Evolutionary conservation across 2,329 filamentous ascomycete genomes (phyloP).

Genomic region (Arthrobotrys iridis): DNA sequence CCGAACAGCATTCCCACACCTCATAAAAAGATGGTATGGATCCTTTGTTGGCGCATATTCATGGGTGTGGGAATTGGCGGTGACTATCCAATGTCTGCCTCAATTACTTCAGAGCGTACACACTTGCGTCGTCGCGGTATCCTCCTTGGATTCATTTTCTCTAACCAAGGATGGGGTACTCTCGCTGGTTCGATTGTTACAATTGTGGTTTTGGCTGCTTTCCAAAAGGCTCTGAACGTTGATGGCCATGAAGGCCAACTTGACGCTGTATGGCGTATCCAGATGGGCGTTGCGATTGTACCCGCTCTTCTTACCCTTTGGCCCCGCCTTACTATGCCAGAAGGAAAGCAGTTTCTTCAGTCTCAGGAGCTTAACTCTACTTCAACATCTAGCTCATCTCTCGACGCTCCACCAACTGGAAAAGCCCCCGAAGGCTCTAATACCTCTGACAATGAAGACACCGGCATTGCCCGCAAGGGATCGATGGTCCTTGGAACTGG

Average conservation of each 20-base stretch:
- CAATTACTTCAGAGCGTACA: constrained; percentile 79
- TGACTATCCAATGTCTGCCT: constrained; percentile 82
- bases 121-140: constrained; percentile 44
- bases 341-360: constrained; percentile 57
- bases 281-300: constrained; percentile 57
- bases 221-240: constrained; percentile 55
- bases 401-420: constrained; percentile 6
- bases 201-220: constrained; percentile 56
- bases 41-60: constrained; percentile 80
- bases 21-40: constrained; percentile 66
- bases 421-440: constrained; percentile 8
- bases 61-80: constrained; percentile 84
- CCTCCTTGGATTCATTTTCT: constrained; percentile 57
- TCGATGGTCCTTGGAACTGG: constrained; percentile 38
- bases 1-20: constrained; percentile 49
- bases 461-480: constrained; percentile 13
- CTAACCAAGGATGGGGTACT: constrained; percentile 58
- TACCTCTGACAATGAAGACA: constrained; percentile 63
- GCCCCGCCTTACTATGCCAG: constrained; percentile 58
- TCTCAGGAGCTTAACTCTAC: constrained; percentile 56
- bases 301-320: constrained; percentile 57
- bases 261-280: constrained; percentile 54
- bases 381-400: constrained; percentile 35
- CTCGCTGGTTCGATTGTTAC: constrained; percentile 57
- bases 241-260: constrained; percentile 52